Percentiles rank a stretch among this genome's conserved stretches.
Conservation (phyloP, 371 early-diverging fungal species). For the Quaeritorhiza haematococci region DNA sequence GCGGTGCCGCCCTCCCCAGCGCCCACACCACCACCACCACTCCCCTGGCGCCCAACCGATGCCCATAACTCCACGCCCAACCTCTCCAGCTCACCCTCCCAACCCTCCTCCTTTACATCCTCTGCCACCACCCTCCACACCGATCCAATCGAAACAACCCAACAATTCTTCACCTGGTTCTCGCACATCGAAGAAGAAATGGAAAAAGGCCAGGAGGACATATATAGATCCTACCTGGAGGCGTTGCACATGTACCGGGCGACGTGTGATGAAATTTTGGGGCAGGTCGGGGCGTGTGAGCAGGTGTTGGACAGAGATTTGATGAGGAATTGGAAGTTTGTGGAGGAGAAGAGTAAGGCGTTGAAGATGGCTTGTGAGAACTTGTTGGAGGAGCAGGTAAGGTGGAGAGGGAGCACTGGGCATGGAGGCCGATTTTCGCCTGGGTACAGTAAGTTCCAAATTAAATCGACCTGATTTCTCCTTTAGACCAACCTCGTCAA, state of each 20-base stretch:
- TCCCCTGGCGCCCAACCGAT: neutral
- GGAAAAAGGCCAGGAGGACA: conserved; percentile 78
- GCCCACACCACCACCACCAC: conserved; percentile 6
- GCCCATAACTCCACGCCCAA: neutral
- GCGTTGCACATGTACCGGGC: conserved; percentile 18
- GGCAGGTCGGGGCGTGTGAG: conserved; percentile 47
- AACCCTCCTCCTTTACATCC: neutral
- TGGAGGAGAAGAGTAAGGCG: conserved; percentile 65
- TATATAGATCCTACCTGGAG: conserved; percentile 45
- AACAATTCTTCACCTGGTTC: conserved; percentile 88
- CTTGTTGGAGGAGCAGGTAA: conserved; percentile 64
- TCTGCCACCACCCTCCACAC: conserved; percentile 18
- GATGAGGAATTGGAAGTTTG: conserved; percentile 64
- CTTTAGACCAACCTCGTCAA: conserved; percentile 52
- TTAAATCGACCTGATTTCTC: neutral
- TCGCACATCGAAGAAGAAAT: conserved; percentile 69
- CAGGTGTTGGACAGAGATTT: conserved; percentile 54
- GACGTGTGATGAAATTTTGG: conserved; percentile 47
- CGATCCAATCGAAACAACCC: conserved; percentile 72
- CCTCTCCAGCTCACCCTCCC: neutral
- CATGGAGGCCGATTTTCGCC: too few species aligned
- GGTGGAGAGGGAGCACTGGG: too few species aligned
- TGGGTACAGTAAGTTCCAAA: too few species aligned
- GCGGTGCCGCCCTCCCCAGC: conserved; percentile 14
- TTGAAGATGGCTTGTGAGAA: conserved; percentile 75